A percentile compares a stretch with the other conserved stretches of the same genome.
phyloP scores from a whole-genome alignment of 1,284 basidiomycete genomes.

The Coniferiporia sulphurascens region DNA sequence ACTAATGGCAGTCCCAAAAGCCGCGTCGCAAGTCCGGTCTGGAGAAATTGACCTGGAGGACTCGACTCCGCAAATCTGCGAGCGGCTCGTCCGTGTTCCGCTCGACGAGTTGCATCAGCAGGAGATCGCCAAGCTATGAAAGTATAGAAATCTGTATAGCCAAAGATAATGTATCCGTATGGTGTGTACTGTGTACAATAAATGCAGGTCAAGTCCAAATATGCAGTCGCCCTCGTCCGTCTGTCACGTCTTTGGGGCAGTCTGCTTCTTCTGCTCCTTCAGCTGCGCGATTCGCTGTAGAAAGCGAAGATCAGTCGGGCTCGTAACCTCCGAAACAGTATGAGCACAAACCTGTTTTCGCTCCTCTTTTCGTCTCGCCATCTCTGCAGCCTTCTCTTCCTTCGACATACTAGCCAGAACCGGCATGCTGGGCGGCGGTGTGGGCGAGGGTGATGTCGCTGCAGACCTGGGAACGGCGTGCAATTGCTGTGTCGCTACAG shows the following conservation, averaged over 20 bases:
- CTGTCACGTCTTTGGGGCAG: conserved; percentile 6
- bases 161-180: not conserved
- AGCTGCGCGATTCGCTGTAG: conserved; percentile 59
- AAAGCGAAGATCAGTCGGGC: conserved; percentile 5
- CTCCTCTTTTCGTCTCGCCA: conserved; percentile 85
- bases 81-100: conserved; percentile 56
- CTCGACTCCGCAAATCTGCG: conserved; percentile 25
- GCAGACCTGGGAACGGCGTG: conserved; percentile 9
- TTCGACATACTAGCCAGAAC: conserved; percentile 54
- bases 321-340: not conserved
- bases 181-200: conserved; percentile 11
- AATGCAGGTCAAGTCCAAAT: not conserved
- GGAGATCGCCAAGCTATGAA: conserved; percentile 22
- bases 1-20: not conserved
- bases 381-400: conserved; percentile 86
- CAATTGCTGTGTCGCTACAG: not conserved
- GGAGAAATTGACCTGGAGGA: conserved; percentile 25
- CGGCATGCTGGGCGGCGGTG: conserved; percentile 20
- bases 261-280: conserved; percentile 62
- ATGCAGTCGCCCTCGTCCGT: not conserved
- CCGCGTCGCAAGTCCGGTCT: conserved; percentile 34
- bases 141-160: not conserved
- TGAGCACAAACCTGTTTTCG: conserved; percentile 60
- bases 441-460: conserved; percentile 19
- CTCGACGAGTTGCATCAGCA: conserved; percentile 47